Evolutionary conservation across 2,329 filamentous ascomycete genomes (phyloP), one percentile per base, ranked within the genome.

Genomic region (Microdochium bolleyi): DNA sequence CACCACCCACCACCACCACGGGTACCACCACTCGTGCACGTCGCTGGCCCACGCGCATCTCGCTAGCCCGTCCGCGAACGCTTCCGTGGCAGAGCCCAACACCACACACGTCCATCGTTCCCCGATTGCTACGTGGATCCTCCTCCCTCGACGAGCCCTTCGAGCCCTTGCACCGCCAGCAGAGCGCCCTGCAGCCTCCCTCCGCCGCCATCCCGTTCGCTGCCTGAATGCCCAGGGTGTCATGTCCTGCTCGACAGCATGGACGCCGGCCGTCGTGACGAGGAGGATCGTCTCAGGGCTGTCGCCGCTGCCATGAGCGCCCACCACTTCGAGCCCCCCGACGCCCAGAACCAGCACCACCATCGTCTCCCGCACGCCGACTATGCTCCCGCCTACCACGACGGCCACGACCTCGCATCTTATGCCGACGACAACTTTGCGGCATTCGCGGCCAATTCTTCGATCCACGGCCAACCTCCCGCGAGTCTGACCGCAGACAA

Each of bases 401-500:
- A 58, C n/a, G 44, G 48, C 53, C 48, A 53, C 24, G 51, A 53
- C 19, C 57, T 67, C 58, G 58, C 60, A 56, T 65, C 67, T 50
- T 68, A 69, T 71, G 67, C 69, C 56, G 63, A 66, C 52, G 62
- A 61, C 55, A 72, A 72, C 60, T 60, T 61, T 44, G 62, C 69
- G 55, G 67, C 70, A 57, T 65, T 64, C 58, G 62, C 68, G 60
- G 67, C 68, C 62, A 71, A 72, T 64, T 64, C 68, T 56, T 61
- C 64, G 54, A 58, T 54, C 55, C n/a, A n/a, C n/a, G 55, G 53
- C 57, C 68, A 72, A 71, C 67, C 66, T 58, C 64, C 68, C 64
- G 69, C 69, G 60, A 56, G 71, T 61, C 63, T 74, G 67, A 73
- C 78, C 60, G 76, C 78, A 60, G 77, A 79, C 73, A 72, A 78